These are phyloP conservation scores for Rugonectria rugulosa DNA, from an alignment of 2,329 filamentous ascomycete species.

Conservation along the genomic window DNA sequence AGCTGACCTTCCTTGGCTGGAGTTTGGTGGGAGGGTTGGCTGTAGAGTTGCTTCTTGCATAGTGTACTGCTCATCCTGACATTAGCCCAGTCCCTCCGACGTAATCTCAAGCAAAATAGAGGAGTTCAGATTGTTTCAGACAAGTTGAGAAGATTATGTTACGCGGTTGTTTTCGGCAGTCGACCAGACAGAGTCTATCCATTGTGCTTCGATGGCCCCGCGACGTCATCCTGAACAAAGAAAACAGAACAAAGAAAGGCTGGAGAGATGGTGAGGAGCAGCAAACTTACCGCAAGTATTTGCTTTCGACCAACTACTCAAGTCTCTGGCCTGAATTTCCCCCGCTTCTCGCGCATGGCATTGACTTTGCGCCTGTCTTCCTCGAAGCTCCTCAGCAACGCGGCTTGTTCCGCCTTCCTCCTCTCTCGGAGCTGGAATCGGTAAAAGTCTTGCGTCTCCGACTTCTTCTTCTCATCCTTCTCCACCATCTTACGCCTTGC, in stretches of 20 bases:
- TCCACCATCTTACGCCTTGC: conserved; percentile 66
- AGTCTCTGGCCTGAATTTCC: conserved; percentile 64
- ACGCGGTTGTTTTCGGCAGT: conserved; percentile 70
- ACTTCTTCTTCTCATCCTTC: conserved; percentile 68
- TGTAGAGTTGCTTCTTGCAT: conserved; percentile 1
- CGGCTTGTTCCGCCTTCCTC: conserved; percentile 76
- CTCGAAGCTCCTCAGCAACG: conserved; percentile 75
- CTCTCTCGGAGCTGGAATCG: conserved; percentile 82
- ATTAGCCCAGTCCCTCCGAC: conserved; percentile 12
- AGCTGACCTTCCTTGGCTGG: neutral
- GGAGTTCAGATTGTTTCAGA: conserved; percentile 59
- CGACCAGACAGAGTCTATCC: conserved; percentile 38
- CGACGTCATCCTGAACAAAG: conserved; percentile 56
- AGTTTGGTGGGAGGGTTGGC: neutral
- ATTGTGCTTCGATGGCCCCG: conserved; percentile 57
- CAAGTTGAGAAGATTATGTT: conserved; percentile 69
- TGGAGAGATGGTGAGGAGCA: neutral
- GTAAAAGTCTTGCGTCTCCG: conserved; percentile 78
- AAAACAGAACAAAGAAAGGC: conserved; percentile 8
- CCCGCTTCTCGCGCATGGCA: conserved; percentile 73
- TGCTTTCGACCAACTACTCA: conserved; percentile 34
- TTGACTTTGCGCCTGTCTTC: conserved; percentile 76
- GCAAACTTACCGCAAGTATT: conserved; percentile 27
- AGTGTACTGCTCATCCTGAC: neutral
- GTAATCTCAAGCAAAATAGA: neutral